Conservation (phyloP, 1,284 basidiomycete species). For the Rhodotorula sp. region DNA sequence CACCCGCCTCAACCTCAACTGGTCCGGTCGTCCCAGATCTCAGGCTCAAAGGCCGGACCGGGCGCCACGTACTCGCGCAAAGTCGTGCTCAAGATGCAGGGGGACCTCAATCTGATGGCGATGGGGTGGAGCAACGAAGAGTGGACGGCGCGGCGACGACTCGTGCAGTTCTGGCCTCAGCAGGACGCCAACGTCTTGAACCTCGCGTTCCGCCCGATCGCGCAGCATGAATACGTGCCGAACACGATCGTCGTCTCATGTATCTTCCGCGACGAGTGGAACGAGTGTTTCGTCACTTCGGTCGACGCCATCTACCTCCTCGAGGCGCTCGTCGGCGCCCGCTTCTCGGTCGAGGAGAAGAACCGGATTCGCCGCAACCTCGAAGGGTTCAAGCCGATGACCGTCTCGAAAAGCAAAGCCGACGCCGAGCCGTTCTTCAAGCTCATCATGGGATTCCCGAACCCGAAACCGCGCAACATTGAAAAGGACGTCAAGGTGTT, state of each 20-base stretch:
- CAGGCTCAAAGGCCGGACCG: background rate
- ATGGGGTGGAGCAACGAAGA: slow-evolving; percentile 57
- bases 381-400: slow-evolving; percentile 85
- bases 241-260: slow-evolving; percentile 66
- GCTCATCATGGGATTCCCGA: slow-evolving; percentile 90
- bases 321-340: slow-evolving; percentile 76
- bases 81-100: slow-evolving; percentile 49
- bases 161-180: slow-evolving; percentile 57
- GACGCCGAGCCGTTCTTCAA: slow-evolving; percentile 84
- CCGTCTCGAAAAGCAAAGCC: slow-evolving; percentile 79
- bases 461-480: slow-evolving; percentile 91
- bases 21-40: slow-evolving; percentile 35
- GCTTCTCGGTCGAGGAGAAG: slow-evolving; percentile 92
- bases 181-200: slow-evolving; percentile 56
- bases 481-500: slow-evolving; percentile 98
- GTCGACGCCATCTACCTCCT: slow-evolving; percentile 93
- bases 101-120: slow-evolving; percentile 56
- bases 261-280: slow-evolving; percentile 77
- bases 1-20: slow-evolving; percentile 31
- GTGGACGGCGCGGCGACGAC: slow-evolving; percentile 53
- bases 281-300: slow-evolving; percentile 78
- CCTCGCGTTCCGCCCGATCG: slow-evolving; percentile 54
- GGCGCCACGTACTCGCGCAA: slow-evolving; percentile 35
- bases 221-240: slow-evolving; percentile 52
- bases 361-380: slow-evolving; percentile 91